These are phyloP conservation scores for Beta corolliflora DNA, from an alignment of 179 eudicot genomes.

Conservation along the genomic window DNA sequence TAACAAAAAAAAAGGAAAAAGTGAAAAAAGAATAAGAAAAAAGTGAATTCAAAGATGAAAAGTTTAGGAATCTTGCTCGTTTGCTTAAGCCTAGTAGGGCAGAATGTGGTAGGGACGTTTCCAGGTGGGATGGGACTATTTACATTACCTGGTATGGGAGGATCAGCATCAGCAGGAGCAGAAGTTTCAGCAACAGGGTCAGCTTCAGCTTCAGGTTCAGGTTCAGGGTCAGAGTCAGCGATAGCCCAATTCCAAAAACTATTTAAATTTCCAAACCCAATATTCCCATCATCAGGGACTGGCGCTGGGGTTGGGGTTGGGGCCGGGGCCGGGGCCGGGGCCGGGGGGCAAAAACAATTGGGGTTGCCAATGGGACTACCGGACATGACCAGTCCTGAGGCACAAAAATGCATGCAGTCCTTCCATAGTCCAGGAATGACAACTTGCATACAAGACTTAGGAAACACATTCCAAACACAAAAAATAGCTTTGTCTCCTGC, in stretches of 20 bases:
- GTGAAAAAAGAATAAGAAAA: too few relatives aligned
- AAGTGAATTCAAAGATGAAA: not conserved
- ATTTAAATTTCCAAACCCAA: not conserved
- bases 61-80: not conserved
- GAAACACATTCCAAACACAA: conserved; percentile 9
- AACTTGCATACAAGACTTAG: conserved; percentile 7
- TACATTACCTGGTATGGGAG: too few relatives aligned
- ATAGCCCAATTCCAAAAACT: too few relatives aligned
- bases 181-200: too few relatives aligned
- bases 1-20: too few relatives aligned
- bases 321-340: too few relatives aligned
- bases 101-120: not conserved
- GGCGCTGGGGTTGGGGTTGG: too few relatives aligned
- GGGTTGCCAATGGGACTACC: not conserved
- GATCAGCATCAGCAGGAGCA: not conserved
- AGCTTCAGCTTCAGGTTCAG: too few relatives aligned
- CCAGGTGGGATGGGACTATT: too few relatives aligned
- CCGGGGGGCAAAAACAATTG: not conserved
- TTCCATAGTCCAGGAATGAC: not conserved
- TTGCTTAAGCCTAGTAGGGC: not conserved
- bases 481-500: not conserved
- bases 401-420: conserved; percentile 9
- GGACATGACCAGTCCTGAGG: not conserved
- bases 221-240: too few relatives aligned
- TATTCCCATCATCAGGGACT: not conserved